phyloP scores from a whole-genome alignment of 768 basidiomycete genomes.

The Kwoniella bestiolae region DNA sequence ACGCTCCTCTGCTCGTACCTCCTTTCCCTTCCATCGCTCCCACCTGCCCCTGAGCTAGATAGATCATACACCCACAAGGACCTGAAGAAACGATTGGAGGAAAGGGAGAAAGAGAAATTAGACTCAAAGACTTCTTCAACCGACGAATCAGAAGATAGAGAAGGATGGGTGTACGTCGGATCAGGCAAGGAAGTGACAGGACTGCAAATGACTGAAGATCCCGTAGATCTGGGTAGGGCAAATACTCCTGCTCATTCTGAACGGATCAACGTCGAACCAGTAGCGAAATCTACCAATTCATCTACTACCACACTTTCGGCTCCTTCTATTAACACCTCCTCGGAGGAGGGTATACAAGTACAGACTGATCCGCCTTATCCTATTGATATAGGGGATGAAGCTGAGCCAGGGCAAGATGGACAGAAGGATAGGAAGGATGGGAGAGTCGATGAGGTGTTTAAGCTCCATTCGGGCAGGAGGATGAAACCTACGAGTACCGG shows the following conservation, averaged over 20 bases:
- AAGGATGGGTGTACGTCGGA: conserved; percentile 27
- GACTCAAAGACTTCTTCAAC: conserved; percentile 25
- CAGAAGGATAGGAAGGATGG: conserved; percentile 49
- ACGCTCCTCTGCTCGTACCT: conserved; percentile 83
- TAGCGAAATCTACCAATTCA: conserved; percentile 23
- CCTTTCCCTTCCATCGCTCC: conserved; percentile 64
- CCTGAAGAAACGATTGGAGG: conserved; percentile 61
- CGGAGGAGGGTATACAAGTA: conserved; percentile 6
- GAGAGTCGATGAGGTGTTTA: conserved; percentile 50
- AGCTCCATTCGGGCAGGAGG: conserved; percentile 46
- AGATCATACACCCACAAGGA: conserved; percentile 63
- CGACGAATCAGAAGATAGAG: conserved; percentile 22
- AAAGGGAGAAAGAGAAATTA: conserved; percentile 60
- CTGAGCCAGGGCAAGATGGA: conserved; percentile 12
- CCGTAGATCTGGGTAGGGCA: conserved; percentile 4
- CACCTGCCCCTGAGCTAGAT: conserved; percentile 62
- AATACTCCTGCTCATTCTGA: conserved; percentile 26
- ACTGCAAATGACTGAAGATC: conserved; percentile 12
- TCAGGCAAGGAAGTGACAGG: conserved; percentile 11
- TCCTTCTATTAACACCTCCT: conserved; percentile 17
- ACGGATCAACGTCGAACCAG: conserved; percentile 21
- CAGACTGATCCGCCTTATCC: conserved; percentile 33
- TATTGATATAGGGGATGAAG: conserved; percentile 49
- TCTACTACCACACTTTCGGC: conserved; percentile 45
- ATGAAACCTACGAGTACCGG: conserved; percentile 51